Evolutionary conservation across 768 basidiomycete genomes (phyloP), one percentile per base, ranked within the genome.

Genomic region (Neoboletus magnificus): DNA sequence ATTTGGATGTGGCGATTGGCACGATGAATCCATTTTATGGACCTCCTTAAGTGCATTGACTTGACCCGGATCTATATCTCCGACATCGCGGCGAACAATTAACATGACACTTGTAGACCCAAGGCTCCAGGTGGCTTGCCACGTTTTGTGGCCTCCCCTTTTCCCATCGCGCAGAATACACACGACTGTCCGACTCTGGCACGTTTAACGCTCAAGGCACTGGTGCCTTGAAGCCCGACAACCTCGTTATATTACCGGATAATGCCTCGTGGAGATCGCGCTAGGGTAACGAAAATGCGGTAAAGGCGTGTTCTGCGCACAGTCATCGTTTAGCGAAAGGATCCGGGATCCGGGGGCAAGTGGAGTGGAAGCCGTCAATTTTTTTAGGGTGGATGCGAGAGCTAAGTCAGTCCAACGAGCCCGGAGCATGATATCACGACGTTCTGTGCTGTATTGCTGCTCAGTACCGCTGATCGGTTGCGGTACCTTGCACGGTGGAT

Each of bases 1-100:
- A 32, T 13, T 50, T 56, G 54, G 43, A 52, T 52, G 59, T 48
- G 48, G 55, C 43, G 54, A 52, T 64, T 32, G 44, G 18, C 25
- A 32, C 20, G 50, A 35, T 29, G 48, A 36, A 42, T 55, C 51
- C 54, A 50, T 64, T 67, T 68, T 69, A 70, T 65, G 65, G 49
- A 54, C n/a, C 36, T 43, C 13, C 35, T 59, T 53, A 44, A 44
- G 36, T 27, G 36, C 18, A 9, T 9, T 36, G 52, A 27, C 18
- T n/a, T 36, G 18, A 29, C 7, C 27, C 32, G 30, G 16, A 35
- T 29, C 42, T 30, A 48, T 46, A 53, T 60, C 51, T 56, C 67
- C 67, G 62, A 56, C 39, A 25, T 29, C 27, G n/a, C 22, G 29
- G 36, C 32, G 23, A 44, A 39, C 42, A 49, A 64, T 49, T 39